A percentile compares a stretch with the other conserved stretches of the same genome.
These are phyloP conservation scores for Juglanconis sp. DNA, from an alignment of 2,329 filamentous ascomycete genomes.

Conservation along the genomic window DNA sequence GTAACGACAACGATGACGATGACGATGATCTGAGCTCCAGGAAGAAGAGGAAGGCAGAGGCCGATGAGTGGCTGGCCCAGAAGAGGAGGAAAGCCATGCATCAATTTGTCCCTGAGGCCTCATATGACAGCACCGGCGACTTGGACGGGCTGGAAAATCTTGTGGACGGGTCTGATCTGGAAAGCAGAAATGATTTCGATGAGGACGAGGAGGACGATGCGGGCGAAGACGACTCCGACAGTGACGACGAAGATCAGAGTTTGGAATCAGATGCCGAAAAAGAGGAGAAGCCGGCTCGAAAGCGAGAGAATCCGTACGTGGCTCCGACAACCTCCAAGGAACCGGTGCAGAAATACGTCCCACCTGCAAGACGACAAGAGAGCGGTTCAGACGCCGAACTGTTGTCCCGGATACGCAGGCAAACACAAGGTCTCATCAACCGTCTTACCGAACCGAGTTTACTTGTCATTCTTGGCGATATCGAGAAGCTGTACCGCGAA, in stretches of 20 bases:
- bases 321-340: conserved; percentile 57
- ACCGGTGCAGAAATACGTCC: conserved; percentile 71
- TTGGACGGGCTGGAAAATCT: conserved; percentile 27
- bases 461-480: conserved; percentile 74
- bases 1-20: conserved; percentile 44
- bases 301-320: conserved; percentile 79
- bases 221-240: conserved; percentile 27
- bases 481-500: conserved; percentile 79
- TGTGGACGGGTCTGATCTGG: conserved; percentile 21
- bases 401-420: conserved; percentile 67
- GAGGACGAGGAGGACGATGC: conserved; percentile 27
- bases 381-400: conserved; percentile 63
- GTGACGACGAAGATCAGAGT: conserved; percentile 33
- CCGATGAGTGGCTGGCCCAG: conserved; percentile 57
- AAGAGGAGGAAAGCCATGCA: conserved; percentile 49
- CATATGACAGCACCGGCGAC: conserved; percentile 27
- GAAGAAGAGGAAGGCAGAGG: conserved; percentile 58
- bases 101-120: conserved; percentile 20
- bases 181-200: conserved; percentile 20
- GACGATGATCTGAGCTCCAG: conserved; percentile 50
- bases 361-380: conserved; percentile 73
- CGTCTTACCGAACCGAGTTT: conserved; percentile 89
- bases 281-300: conserved; percentile 27
- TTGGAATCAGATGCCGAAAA: conserved; percentile 35
- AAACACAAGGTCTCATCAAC: conserved; percentile 86